Conservation (phyloP, 192 early-diverging fungal species). For the Coemansia sp. region DNA sequence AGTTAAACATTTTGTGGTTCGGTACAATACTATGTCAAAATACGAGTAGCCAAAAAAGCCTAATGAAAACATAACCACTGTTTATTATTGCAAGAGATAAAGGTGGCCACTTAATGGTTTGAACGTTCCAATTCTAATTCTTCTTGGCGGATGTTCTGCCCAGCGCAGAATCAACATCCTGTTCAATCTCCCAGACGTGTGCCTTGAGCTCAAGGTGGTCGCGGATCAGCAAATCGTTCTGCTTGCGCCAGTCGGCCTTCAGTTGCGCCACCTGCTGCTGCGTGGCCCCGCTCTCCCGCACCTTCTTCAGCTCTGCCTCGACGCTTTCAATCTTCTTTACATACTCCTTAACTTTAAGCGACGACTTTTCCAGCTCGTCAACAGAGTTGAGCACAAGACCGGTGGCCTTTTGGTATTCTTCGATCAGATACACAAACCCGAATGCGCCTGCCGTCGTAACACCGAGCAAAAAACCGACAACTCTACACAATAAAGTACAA, state of each 20-base stretch:
- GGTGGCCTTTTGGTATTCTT: conserved; percentile 80
- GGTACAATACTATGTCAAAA: too few species aligned
- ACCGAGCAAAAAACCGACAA: conserved; percentile 77
- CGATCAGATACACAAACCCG: conserved; percentile 82
- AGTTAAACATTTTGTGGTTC: too few species aligned
- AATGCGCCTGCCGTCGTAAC: conserved; percentile 67
- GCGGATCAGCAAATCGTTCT: conserved; percentile 67
- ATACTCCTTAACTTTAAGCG: conserved; percentile 72
- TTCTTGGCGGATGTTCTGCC: conserved; percentile 17
- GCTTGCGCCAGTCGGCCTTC: conserved; percentile 53
- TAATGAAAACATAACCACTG: too few species aligned
- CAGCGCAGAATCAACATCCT: conserved; percentile 45
- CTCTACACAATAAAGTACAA: conserved; percentile 32
- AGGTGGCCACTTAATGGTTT: background rate
- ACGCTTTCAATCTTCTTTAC: conserved; percentile 75
- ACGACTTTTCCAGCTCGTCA: conserved; percentile 73
- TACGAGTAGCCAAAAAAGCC: too few species aligned
- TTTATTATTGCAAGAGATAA: too few species aligned
- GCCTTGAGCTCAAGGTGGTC: conserved; percentile 83
- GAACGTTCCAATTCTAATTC: background rate
- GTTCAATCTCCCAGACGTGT: conserved; percentile 68
- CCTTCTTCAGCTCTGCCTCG: conserved; percentile 60
- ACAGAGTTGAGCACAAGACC: conserved; percentile 68
- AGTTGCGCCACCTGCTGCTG: conserved; percentile 51
- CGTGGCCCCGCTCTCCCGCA: conserved; percentile 60